Percentiles rank a stretch among this genome's conserved stretches.
phyloP scores from a whole-genome alignment of 1,284 basidiomycete species.

The Ustilago lituana region DNA sequence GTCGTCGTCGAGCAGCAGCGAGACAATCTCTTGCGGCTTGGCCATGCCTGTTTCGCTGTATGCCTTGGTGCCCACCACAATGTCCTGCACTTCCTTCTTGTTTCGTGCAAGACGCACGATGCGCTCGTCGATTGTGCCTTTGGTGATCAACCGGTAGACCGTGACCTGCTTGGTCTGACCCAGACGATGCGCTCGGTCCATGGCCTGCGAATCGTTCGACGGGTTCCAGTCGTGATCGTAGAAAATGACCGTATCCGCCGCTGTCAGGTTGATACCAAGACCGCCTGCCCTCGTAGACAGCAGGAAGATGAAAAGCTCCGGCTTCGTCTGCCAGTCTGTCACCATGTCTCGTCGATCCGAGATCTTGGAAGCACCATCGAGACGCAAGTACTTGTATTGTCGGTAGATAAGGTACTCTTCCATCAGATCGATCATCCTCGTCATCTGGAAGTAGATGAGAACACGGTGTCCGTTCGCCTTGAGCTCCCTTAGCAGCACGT shows the following conservation, averaged over 20 bases:
- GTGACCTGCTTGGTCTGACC: slow-evolving; percentile 99
- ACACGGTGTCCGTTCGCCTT: slow-evolving; percentile 94
- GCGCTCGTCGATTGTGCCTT: slow-evolving; percentile 97
- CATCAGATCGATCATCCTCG: slow-evolving; percentile 99
- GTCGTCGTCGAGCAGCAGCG: slow-evolving; percentile 92
- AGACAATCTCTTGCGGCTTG: slow-evolving; percentile 96
- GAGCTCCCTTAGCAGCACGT: slow-evolving; percentile 86
- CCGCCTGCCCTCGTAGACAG: slow-evolving; percentile 97
- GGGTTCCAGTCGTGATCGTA: slow-evolving; percentile 99
- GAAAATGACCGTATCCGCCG: slow-evolving; percentile 91
- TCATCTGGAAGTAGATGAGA: slow-evolving; percentile 99
- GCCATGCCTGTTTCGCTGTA: slow-evolving; percentile 73
- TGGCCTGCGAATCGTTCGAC: slow-evolving; percentile 94
- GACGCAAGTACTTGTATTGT: slow-evolving; percentile 94
- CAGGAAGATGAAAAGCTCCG: slow-evolving; percentile 70
- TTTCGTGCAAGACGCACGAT: slow-evolving; percentile 75
- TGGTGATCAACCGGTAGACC: slow-evolving; percentile 95
- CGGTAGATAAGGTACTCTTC: slow-evolving; percentile 98
- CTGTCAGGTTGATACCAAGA: slow-evolving; percentile 96
- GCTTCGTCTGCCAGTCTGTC: slow-evolving; percentile 98
- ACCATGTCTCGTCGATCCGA: slow-evolving; percentile 99
- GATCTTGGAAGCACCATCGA: slow-evolving; percentile 94
- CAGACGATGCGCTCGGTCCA: slow-evolving; percentile 98
- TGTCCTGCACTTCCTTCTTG: slow-evolving; percentile 78
- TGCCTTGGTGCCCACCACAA: slow-evolving; percentile 96